Percentiles rank a stretch among this genome's conserved stretches.
Evolutionary conservation across 495 filamentous ascomycete genomes (phyloP).

Genomic region (Filosporella fistucella): DNA sequence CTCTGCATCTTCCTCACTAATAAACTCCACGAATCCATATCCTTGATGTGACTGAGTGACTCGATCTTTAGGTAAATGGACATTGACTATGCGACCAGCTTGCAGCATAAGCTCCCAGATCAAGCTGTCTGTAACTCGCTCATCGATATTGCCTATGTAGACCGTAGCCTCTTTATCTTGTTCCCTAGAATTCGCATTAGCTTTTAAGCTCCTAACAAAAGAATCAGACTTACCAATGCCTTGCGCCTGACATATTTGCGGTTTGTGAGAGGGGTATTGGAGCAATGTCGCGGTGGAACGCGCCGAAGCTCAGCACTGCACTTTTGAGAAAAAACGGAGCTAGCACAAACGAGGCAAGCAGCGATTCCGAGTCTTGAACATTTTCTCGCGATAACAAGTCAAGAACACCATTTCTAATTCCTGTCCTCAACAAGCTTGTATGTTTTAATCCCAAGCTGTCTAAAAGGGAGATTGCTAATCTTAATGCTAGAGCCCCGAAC

Average conservation of each 20-base stretch:
- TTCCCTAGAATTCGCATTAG: slow-evolving; percentile 58
- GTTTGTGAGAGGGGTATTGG: slow-evolving; percentile 9
- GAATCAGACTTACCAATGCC: slow-evolving; percentile 64
- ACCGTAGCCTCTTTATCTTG: slow-evolving; percentile 98
- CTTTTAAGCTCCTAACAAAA: neutral
- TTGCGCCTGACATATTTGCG: slow-evolving; percentile 61
- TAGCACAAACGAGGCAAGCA: slow-evolving; percentile 4
- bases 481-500: neutral
- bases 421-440: neutral
- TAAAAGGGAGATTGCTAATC: slow-evolving; percentile 1
- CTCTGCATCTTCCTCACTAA: slow-evolving; percentile 91
- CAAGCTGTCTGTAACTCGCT: slow-evolving; percentile 84
- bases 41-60: slow-evolving; percentile 96
- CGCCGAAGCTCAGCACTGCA: slow-evolving; percentile 2
- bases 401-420: neutral
- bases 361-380: slow-evolving; percentile 5
- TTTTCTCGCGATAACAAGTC: neutral
- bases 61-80: slow-evolving; percentile 95
- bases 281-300: slow-evolving; percentile 8
- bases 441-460: too few relatives aligned
- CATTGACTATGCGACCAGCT: slow-evolving; percentile 92
- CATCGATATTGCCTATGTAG: slow-evolving; percentile 97
- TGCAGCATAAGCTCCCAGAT: slow-evolving; percentile 98
- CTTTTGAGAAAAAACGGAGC: neutral
- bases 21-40: slow-evolving; percentile 98